phyloP scores from a whole-genome alignment of 352 stramenopile species.

The Pilasporangium apinafurcum region DNA sequence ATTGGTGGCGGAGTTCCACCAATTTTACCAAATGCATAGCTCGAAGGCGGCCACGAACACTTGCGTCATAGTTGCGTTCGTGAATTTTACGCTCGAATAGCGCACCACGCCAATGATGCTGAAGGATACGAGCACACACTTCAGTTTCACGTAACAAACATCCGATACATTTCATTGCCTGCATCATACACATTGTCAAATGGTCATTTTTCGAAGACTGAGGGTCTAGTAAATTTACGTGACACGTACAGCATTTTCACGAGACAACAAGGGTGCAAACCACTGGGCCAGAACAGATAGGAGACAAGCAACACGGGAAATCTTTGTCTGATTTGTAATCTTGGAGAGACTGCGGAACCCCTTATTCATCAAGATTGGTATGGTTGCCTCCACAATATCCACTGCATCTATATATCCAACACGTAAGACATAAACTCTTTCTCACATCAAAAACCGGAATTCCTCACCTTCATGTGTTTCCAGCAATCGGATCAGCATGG shows the following conservation, averaged over 20 bases:
- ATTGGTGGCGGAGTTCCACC: slow-evolving; percentile 61
- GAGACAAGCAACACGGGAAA: slow-evolving; percentile 50
- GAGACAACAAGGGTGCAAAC: slow-evolving; percentile 51
- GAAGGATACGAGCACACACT: slow-evolving; percentile 59
- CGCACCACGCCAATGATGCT: slow-evolving; percentile 69
- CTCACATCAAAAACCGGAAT: neutral
- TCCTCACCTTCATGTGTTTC: slow-evolving; percentile 51
- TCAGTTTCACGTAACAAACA: slow-evolving; percentile 60
- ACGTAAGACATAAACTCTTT: neutral
- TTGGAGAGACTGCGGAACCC: slow-evolving; percentile 61
- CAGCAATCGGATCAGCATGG: slow-evolving; percentile 62
- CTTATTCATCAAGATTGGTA: slow-evolving; percentile 69
- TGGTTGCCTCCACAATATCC: slow-evolving; percentile 54
- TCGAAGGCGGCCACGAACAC: slow-evolving; percentile 42
- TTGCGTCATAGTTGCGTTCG: slow-evolving; percentile 37
- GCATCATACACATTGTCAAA: too few relatives aligned
- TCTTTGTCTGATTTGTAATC: slow-evolving; percentile 33
- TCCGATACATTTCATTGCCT: slow-evolving; percentile 31
- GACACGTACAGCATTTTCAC: slow-evolving; percentile 48
- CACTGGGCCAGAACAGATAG: slow-evolving; percentile 51
- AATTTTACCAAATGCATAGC: slow-evolving; percentile 75
- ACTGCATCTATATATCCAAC: slow-evolving; percentile 29
- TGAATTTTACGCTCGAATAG: slow-evolving; percentile 44
- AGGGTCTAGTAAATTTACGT: too few relatives aligned
- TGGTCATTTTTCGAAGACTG: too few relatives aligned